These are phyloP conservation scores for Phyllosticta citribraziliensis DNA, from an alignment of 2,329 filamentous ascomycete genomes.

Conservation along the genomic window DNA sequence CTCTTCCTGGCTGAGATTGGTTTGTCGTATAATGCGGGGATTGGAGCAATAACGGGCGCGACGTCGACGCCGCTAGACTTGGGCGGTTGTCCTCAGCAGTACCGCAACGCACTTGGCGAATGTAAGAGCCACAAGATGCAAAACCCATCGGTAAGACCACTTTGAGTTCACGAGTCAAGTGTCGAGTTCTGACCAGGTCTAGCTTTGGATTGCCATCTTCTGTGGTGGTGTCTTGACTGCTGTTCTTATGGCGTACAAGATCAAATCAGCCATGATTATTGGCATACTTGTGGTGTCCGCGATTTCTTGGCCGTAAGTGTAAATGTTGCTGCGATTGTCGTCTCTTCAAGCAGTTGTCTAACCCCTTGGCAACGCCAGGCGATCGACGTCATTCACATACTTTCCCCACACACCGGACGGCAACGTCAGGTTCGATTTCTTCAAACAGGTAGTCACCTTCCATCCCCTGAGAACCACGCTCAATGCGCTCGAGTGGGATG, in stretches of 20 bases:
- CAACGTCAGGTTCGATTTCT: slow-evolving; percentile 66
- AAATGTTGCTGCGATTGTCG: neutral
- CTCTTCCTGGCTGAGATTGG: slow-evolving; percentile 69
- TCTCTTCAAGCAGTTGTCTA: neutral
- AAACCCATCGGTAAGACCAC: slow-evolving; percentile 48
- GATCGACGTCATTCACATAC: slow-evolving; percentile 63
- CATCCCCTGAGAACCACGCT: slow-evolving; percentile 63
- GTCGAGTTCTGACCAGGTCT: neutral
- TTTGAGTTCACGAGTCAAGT: slow-evolving; percentile 8
- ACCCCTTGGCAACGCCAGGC: slow-evolving; percentile 21
- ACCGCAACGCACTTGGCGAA: slow-evolving; percentile 38
- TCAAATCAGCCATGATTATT: slow-evolving; percentile 76
- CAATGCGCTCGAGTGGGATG: slow-evolving; percentile 63
- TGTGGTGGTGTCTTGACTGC: slow-evolving; percentile 73
- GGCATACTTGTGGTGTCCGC: slow-evolving; percentile 77
- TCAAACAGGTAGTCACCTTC: slow-evolving; percentile 75
- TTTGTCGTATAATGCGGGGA: slow-evolving; percentile 69
- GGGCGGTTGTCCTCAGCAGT: slow-evolving; percentile 60
- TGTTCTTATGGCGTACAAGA: slow-evolving; percentile 71
- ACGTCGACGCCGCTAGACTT: slow-evolving; percentile 59
- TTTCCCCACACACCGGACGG: slow-evolving; percentile 64
- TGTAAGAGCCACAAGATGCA: slow-evolving; percentile 70
- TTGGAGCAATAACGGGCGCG: slow-evolving; percentile 62
- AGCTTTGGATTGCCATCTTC: slow-evolving; percentile 81
- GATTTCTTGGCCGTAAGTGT: slow-evolving; percentile 65